Evolutionary conservation across 352 stramenopile species (phyloP), one percentile per base, ranked within the genome.

Genomic region (Blastocystis sp.): DNA sequence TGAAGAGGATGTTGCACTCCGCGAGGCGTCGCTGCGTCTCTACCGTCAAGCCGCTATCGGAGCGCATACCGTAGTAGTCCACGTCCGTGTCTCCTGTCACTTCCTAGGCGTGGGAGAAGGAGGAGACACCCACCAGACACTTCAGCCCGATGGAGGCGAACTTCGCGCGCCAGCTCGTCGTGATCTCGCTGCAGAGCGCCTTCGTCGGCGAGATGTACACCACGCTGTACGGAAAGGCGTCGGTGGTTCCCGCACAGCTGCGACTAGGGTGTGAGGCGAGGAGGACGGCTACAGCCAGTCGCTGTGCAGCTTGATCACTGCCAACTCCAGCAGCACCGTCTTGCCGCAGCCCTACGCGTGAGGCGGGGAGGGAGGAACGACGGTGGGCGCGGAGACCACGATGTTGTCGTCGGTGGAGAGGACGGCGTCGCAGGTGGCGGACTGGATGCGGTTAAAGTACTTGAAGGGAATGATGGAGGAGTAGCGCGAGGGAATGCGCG

Each of bases 1-100:
- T 79, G 59, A 88, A 88, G n/a, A 88, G 19, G 52, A 88, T 88
- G 52, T 86, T 34, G 19, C 11, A 69, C 7, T 59, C 5, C 17
- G 71, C 52, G 52, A 81, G 38, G 17, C 66, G 48, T 4, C 45
- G 43, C 5, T 62, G 7, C n/a, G 14, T 21, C 71, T 81, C 71
- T 81, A 65, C 52, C 11, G n/a, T 7, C 45, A 9, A 56, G 5
- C 14, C 21, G 23, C 2, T 0, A 10, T 52, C 3, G 43, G 9
- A 64, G 52, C 43, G 38, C n/a, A 61, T 62, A 79, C 69, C 41
- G 5, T 19, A n/a, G 21, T 21, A 19, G 21, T 64, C 52, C 11
- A 34, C 23, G 71, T 81, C 71, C 5, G 71, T 81, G 59, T 81
- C 71, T 3, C 71, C 71, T 10, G 71, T 81, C 5, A 81, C 45